A percentile compares a stretch with the other conserved stretches of the same genome.
phyloP scores from a whole-genome alignment of 2,329 filamentous ascomycete genomes.

The Volutella citrinella region DNA sequence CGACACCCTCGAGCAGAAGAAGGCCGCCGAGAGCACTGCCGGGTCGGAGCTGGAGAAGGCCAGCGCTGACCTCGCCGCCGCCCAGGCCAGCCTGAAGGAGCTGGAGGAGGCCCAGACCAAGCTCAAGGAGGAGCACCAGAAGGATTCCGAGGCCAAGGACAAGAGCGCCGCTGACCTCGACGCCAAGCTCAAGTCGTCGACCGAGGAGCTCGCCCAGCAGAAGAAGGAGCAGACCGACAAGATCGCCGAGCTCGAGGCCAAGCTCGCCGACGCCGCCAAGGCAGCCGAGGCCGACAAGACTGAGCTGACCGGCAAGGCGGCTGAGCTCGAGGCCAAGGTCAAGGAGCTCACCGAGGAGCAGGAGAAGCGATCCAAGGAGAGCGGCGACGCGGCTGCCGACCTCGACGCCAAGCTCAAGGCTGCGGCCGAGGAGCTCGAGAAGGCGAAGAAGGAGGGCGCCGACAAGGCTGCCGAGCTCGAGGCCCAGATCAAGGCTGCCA shows the following conservation, averaged over 20 bases:
- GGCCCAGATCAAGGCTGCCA: slow-evolving; percentile 16
- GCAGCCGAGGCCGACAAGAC: slow-evolving; percentile 20
- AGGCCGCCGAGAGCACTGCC: slow-evolving; percentile 18
- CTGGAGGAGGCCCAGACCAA: slow-evolving; percentile 24
- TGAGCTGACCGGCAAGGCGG: slow-evolving; percentile 16
- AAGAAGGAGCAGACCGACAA: slow-evolving; percentile 4
- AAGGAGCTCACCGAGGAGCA: slow-evolving; percentile 14
- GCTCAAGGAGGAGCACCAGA: slow-evolving; percentile 18
- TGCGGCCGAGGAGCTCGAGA: slow-evolving; percentile 20
- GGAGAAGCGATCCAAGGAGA: slow-evolving; percentile 20
- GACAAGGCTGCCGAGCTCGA: slow-evolving; percentile 9
- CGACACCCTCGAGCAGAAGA: slow-evolving; percentile 19
- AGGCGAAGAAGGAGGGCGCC: slow-evolving; percentile 18
- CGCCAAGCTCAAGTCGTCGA: slow-evolving; percentile 12
- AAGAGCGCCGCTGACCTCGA: slow-evolving; percentile 21
- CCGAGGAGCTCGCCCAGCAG: slow-evolving; percentile 9
- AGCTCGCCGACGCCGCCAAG: slow-evolving; percentile 22
- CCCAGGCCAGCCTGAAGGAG: slow-evolving; percentile 24
- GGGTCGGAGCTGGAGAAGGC: slow-evolving; percentile 14
- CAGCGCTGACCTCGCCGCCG: slow-evolving; percentile 22
- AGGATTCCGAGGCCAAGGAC: slow-evolving; percentile 18
- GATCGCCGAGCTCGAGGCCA: slow-evolving; percentile 17
- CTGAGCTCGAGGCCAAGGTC: slow-evolving; percentile 19
- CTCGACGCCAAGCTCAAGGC: slow-evolving; percentile 26
- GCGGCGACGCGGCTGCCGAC: no score